A percentile compares a stretch with the other conserved stretches of the same genome.
These are phyloP conservation scores for Gossypioides kirkii DNA, from an alignment of 345 rosid genomes.

Conservation along the genomic window DNA sequence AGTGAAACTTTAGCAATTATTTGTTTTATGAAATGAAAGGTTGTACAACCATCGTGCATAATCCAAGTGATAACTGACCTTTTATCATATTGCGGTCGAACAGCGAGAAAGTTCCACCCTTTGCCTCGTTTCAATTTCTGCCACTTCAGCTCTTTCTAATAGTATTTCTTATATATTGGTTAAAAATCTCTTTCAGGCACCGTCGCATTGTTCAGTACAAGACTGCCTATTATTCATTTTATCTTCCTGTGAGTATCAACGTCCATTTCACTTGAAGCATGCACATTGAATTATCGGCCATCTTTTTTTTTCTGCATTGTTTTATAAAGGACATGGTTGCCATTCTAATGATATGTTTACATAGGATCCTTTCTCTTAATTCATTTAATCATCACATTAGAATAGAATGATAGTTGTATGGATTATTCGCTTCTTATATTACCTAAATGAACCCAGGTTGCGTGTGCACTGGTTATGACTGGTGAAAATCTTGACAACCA, in stretches of 20 bases:
- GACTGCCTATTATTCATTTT: conserved; percentile 72
- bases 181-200: conserved; percentile 46
- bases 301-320: background rate
- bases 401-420: background rate
- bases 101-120: background rate
- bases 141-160: background rate
- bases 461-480: conserved; percentile 70
- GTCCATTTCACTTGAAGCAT: background rate
- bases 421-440: background rate
- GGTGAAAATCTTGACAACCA: conserved; percentile 72
- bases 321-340: background rate
- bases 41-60: background rate
- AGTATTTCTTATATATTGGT: conserved; percentile 10
- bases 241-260: conserved; percentile 65
- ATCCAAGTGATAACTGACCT: background rate
- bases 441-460: conserved; percentile 44
- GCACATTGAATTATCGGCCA: background rate
- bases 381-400: background rate
- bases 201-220: conserved; percentile 77
- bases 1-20: conserved; percentile 24
- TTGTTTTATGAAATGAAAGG: background rate
- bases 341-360: background rate
- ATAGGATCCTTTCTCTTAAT: background rate
- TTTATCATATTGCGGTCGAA: background rate
- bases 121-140: background rate